These are phyloP conservation scores for Geotrichum cucujoidarum DNA, from an alignment of 1,139 yeast genomes.

Conservation along the genomic window DNA sequence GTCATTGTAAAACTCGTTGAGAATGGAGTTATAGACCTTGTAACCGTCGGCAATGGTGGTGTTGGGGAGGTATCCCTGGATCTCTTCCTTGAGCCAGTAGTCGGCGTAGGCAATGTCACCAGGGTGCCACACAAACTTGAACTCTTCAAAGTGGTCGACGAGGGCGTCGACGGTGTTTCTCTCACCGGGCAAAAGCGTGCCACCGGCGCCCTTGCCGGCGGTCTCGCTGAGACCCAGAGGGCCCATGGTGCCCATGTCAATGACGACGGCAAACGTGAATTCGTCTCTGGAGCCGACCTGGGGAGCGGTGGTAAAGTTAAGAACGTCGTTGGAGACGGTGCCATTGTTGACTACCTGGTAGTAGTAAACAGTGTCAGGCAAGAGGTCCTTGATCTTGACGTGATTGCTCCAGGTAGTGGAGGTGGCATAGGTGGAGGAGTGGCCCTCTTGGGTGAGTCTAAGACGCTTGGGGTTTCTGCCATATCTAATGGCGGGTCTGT, in stretches of 20 bases:
- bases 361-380: slow-evolving; percentile 32
- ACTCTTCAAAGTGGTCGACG: slow-evolving; percentile 23
- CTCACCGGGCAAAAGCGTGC: slow-evolving; percentile 23
- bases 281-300: slow-evolving; percentile 21
- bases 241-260: slow-evolving; percentile 32
- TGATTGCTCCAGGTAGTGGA: slow-evolving; percentile 32
- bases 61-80: slow-evolving; percentile 24
- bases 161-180: slow-evolving; percentile 30
- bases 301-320: slow-evolving; percentile 28
- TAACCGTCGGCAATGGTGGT: slow-evolving; percentile 18
- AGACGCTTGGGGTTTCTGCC: slow-evolving; percentile 27
- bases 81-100: slow-evolving; percentile 29
- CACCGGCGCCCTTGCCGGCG: slow-evolving; percentile 21
- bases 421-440: slow-evolving; percentile 27
- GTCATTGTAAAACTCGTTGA: slow-evolving; percentile 29
- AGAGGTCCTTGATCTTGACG: slow-evolving; percentile 28
- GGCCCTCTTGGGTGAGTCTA: slow-evolving; percentile 23
- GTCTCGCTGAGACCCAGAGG: slow-evolving; percentile 26
- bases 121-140: slow-evolving; percentile 30
- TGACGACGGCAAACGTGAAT: slow-evolving; percentile 29
- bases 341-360: slow-evolving; percentile 24
- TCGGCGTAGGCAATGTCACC: slow-evolving; percentile 35
- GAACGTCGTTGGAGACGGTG: slow-evolving; percentile 9
- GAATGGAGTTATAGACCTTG: slow-evolving; percentile 26
- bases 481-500: slow-evolving; percentile 28